phyloP scores from a whole-genome alignment of 2,329 filamentous ascomycete species.

The Metarhizium robertsii region DNA sequence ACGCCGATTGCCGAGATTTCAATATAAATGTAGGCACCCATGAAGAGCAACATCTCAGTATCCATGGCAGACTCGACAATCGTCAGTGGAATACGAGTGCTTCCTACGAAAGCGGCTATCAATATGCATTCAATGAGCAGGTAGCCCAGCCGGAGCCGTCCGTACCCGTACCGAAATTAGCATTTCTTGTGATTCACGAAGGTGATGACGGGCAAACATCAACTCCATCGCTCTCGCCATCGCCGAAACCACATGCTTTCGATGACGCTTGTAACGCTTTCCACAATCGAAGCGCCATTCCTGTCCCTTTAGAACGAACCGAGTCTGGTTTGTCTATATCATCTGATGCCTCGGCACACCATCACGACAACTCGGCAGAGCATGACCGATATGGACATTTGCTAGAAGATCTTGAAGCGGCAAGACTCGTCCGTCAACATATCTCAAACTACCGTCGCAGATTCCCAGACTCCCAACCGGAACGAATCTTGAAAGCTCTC shows the following conservation, averaged over 20 bases:
- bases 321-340: slow-evolving; percentile 39
- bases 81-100: not conserved
- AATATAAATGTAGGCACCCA: not conserved
- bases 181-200: slow-evolving; percentile 31
- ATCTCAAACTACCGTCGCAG: slow-evolving; percentile 34
- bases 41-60: not conserved
- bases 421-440: slow-evolving; percentile 37
- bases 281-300: not conserved
- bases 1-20: not conserved
- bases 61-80: not conserved
- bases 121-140: not conserved
- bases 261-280: not conserved
- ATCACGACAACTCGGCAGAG: slow-evolving; percentile 21
- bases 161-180: slow-evolving; percentile 20
- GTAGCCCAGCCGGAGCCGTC: slow-evolving; percentile 11
- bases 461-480: slow-evolving; percentile 40
- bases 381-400: slow-evolving; percentile 12
- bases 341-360: slow-evolving; percentile 23
- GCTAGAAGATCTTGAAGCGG: slow-evolving; percentile 33
- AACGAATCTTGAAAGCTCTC: slow-evolving; percentile 47
- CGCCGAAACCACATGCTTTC: slow-evolving; percentile 9
- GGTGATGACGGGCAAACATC: slow-evolving; percentile 11
- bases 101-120: not conserved
- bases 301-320: slow-evolving; percentile 34
- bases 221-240: slow-evolving; percentile 10